Conservation (phyloP, 2,329 filamentous ascomycete species). For the Mariannaea elegans region DNA sequence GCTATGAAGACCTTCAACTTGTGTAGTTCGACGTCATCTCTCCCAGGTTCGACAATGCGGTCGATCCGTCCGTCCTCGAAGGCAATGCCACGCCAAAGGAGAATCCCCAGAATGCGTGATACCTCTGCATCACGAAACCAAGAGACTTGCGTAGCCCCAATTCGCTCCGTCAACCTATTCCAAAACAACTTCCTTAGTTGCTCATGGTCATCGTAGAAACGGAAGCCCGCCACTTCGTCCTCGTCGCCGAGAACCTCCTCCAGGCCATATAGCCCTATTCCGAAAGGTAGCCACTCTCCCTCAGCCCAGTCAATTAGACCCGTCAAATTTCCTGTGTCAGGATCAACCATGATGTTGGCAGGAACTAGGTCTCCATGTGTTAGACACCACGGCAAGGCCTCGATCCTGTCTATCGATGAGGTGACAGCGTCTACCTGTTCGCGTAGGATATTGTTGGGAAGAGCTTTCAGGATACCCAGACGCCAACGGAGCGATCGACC, state of each 20-base stretch:
- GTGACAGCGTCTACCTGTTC: constrained; percentile 34
- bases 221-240: constrained; percentile 45
- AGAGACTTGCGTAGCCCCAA: not conserved
- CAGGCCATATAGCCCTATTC: constrained; percentile 66
- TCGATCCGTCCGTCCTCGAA: constrained; percentile 69
- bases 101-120: constrained; percentile 59
- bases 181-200: constrained; percentile 61
- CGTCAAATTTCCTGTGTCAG: constrained; percentile 52
- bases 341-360: constrained; percentile 64
- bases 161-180: constrained; percentile 50
- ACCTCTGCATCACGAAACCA: constrained; percentile 32
- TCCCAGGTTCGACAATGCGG: constrained; percentile 61
- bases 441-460: constrained; percentile 48
- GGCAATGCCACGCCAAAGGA: constrained; percentile 71
- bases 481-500: constrained; percentile 53
- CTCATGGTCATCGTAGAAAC: constrained; percentile 55
- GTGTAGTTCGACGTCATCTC: constrained; percentile 62
- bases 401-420: constrained; percentile 47
- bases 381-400: constrained; percentile 61
- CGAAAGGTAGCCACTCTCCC: constrained; percentile 68
- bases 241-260: constrained; percentile 66
- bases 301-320: constrained; percentile 74
- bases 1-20: constrained; percentile 52
- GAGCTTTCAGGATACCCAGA: constrained; percentile 46
- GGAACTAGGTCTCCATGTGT: constrained; percentile 69